Evolutionary conservation across 1,139 yeast species (phyloP), one percentile per base, ranked within the genome.

Genomic region (Scheffersomyces cryptocercus): DNA sequence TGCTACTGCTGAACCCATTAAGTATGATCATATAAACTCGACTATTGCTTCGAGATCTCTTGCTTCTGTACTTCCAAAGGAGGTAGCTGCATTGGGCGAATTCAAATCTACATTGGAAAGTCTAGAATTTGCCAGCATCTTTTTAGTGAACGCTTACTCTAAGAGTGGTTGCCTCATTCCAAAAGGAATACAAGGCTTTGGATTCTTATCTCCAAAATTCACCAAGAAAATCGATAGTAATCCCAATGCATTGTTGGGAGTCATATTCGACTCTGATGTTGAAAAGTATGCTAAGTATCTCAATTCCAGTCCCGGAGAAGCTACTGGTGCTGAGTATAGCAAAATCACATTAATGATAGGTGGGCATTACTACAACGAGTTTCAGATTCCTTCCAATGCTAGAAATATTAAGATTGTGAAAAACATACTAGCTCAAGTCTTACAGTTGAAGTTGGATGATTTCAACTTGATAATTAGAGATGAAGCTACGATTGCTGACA

Each of bases 281-380:
- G 91, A 84, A 58, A 70, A 75, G 49, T 67, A 76, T 46, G 69
- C 77, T 26, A 51, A 59, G 30, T 59, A 37, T 4, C 34, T 46
- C 16, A 29, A 31, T 14, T 31, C 35, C 8, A 10, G 16, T 3
- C 51, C 44, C 20, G 56, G 63, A 1, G 26, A 6, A 20, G 9
- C 5, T 20, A 5, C 26, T 2, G 2, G 26, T 20, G 26, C 26
- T 5, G 26, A 20, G 26, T 84, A 84, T 51, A 79, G 88, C 5
- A 88, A 87, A 52, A 62, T 91, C 40, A 93, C 99, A 0, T 77
- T 89, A 30, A 93, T 93, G 97, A 68, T 89, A 59, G 97, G 97
- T 1, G 98, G 97, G 1, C 86, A 86, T 57, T 75, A 77, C 56
- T 68, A 64, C 47, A 59, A 62, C 31, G 49, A 61, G 11, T 47